A percentile compares a stretch with the other conserved stretches of the same genome.
Evolutionary conservation across 2,329 filamentous ascomycete genomes (phyloP).

Genomic region (Diaporthe sp.): DNA sequence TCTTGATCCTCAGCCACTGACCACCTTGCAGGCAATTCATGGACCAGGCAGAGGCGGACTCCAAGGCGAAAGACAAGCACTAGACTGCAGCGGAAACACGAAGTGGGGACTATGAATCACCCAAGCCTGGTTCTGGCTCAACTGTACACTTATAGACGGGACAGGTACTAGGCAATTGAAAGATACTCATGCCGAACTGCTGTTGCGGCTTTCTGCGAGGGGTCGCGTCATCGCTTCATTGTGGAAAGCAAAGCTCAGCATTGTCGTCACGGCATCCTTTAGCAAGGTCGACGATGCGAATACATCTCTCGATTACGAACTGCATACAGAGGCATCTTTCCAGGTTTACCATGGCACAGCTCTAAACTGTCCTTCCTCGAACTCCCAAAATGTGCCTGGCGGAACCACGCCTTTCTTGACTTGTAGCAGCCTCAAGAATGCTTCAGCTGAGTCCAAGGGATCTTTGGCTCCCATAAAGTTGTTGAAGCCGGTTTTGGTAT

Average conservation of each 20-base stretch:
- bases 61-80: slow-evolving; percentile 60
- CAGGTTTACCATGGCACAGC: slow-evolving; percentile 40
- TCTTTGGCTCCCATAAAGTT: slow-evolving; percentile 41
- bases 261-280: not conserved
- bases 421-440: slow-evolving; percentile 41
- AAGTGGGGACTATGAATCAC: slow-evolving; percentile 7
- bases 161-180: slow-evolving; percentile 36
- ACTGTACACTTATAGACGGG: slow-evolving; percentile 40
- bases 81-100: slow-evolving; percentile 47
- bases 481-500: slow-evolving; percentile 44
- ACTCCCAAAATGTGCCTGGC: slow-evolving; percentile 42
- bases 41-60: slow-evolving; percentile 57
- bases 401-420: slow-evolving; percentile 38
- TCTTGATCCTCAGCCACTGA: slow-evolving; percentile 40
- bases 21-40: slow-evolving; percentile 60
- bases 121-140: slow-evolving; percentile 24
- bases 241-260: not conserved
- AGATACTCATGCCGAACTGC: not conserved
- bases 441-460: slow-evolving; percentile 40
- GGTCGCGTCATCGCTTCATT: not conserved
- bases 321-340: too few species aligned
- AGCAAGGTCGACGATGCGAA: slow-evolving; percentile 10
- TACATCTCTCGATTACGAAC: slow-evolving; percentile 24
- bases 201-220: not conserved
- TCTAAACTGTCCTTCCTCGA: slow-evolving; percentile 42